Conservation (phyloP, 2,329 filamentous ascomycete species). For the Trichophyton schoenleinii region DNA sequence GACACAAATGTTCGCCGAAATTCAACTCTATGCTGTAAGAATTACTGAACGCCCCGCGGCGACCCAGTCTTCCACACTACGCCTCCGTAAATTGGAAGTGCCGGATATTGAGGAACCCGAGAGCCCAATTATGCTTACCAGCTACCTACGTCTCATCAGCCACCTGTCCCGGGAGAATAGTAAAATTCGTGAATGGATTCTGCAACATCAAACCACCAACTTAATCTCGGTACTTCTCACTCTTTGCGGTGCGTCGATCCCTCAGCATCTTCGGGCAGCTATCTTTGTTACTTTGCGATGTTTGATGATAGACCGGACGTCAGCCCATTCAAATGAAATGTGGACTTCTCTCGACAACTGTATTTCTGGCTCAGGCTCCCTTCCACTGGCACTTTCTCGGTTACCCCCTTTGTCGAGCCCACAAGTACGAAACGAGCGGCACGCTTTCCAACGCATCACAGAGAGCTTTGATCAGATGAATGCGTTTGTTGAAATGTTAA, state of each 20-base stretch:
- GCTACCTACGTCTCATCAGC: constrained; percentile 76
- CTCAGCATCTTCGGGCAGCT: constrained; percentile 65
- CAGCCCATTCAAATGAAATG: constrained; percentile 55
- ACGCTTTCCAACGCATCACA: constrained; percentile 61
- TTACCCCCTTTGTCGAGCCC: constrained; percentile 31
- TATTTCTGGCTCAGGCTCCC: constrained; percentile 46
- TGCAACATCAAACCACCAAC: constrained; percentile 54
- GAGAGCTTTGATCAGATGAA: constrained; percentile 74
- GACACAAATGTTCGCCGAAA: constrained; percentile 81
- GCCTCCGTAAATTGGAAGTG: constrained; percentile 47
- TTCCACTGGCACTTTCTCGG: constrained; percentile 35
- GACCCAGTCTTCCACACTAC: constrained; percentile 42
- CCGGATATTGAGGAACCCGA: constrained; percentile 78
- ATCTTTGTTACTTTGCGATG: constrained; percentile 68
- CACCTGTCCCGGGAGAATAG: constrained; percentile 67
- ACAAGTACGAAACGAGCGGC: constrained; percentile 38
- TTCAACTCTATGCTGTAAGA: constrained; percentile 69
- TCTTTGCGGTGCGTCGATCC: constrained; percentile 64
- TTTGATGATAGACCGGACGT: constrained; percentile 61
- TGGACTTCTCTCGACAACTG: constrained; percentile 74
- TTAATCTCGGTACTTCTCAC: constrained; percentile 64
- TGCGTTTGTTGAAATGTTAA: constrained; percentile 67
- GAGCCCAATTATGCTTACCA: constrained; percentile 91
- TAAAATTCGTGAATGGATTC: constrained; percentile 58
- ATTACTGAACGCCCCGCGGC: constrained; percentile 58